Conservation (phyloP, 371 early-diverging fungal species). For the Mucor irregularis region DNA sequence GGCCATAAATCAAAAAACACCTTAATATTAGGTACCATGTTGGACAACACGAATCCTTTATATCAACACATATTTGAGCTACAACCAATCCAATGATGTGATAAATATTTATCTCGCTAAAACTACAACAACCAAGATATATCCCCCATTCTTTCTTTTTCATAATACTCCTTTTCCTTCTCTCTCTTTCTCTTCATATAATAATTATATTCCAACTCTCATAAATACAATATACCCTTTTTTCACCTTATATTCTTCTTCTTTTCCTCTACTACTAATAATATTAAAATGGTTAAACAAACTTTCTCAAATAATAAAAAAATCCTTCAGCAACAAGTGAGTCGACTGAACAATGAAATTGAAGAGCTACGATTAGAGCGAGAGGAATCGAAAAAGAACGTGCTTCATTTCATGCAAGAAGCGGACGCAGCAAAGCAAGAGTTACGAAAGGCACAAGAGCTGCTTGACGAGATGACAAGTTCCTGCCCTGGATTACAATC, state of each 20-base stretch:
- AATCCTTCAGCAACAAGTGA: constrained; percentile 28
- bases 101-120: too few relatives aligned
- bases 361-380: constrained; percentile 40
- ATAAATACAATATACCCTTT: neutral
- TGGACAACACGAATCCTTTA: constrained; percentile 25
- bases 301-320: constrained; percentile 19
- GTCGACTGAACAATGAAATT: constrained; percentile 34
- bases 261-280: neutral
- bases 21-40: constrained; percentile 41
- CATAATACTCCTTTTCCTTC: neutral
- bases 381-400: constrained; percentile 45
- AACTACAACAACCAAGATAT: too few relatives aligned
- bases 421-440: constrained; percentile 32
- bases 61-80: constrained; percentile 41
- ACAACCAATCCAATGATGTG: constrained; percentile 10
- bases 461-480: constrained; percentile 15
- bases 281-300: constrained; percentile 19
- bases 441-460: constrained; percentile 20
- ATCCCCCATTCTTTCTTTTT: too few relatives aligned
- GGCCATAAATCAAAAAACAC: constrained; percentile 45
- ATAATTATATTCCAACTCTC: neutral
- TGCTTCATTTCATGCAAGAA: constrained; percentile 42
- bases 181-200: neutral
- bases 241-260: neutral
- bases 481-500: neutral